Evolutionary conservation across 2,329 filamentous ascomycete genomes (phyloP).

Genomic region (Botrytis fragariae): DNA sequence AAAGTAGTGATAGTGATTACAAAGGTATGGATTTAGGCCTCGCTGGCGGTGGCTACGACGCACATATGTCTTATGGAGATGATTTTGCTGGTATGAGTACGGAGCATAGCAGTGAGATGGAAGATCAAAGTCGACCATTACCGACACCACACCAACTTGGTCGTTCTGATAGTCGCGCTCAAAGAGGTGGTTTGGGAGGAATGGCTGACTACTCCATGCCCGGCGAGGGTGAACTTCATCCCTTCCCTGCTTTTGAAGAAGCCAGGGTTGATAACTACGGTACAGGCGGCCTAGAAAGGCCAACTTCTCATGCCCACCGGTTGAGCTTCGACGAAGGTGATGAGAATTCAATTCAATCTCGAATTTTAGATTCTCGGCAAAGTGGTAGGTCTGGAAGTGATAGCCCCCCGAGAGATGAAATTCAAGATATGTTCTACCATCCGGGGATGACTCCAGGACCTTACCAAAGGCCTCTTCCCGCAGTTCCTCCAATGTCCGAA

Average conservation of each 20-base stretch:
- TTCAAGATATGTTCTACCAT: conserved; percentile 91
- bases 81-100: conserved; percentile 38
- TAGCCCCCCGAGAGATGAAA: conserved; percentile 67
- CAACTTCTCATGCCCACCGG: conserved; percentile 67
- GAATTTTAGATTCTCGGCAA: conserved; percentile 48
- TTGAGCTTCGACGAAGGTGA: conserved; percentile 93
- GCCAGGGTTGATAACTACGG: conserved; percentile 75
- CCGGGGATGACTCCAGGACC: conserved; percentile 67
- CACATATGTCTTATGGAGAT: conserved; percentile 59
- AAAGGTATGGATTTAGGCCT: conserved; percentile 69
- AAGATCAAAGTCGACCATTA: conserved; percentile 49
- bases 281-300: conserved; percentile 83
- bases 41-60: conserved; percentile 69
- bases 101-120: conserved; percentile 41
- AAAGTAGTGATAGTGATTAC: conserved; percentile 70
- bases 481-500: conserved; percentile 53
- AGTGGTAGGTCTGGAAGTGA: conserved; percentile 53
- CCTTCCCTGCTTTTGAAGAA: conserved; percentile 51
- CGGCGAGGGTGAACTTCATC: conserved; percentile 53
- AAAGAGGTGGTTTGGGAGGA: conserved; percentile 35
- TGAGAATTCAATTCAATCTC: conserved; percentile 62
- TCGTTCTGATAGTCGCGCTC: conserved; percentile 35
- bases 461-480: conserved; percentile 63
- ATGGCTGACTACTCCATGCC: conserved; percentile 42
- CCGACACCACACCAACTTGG: conserved; percentile 45